phyloP scores from a whole-genome alignment of 495 filamentous ascomycete species.

The Lasiosphaeris hirsuta region DNA sequence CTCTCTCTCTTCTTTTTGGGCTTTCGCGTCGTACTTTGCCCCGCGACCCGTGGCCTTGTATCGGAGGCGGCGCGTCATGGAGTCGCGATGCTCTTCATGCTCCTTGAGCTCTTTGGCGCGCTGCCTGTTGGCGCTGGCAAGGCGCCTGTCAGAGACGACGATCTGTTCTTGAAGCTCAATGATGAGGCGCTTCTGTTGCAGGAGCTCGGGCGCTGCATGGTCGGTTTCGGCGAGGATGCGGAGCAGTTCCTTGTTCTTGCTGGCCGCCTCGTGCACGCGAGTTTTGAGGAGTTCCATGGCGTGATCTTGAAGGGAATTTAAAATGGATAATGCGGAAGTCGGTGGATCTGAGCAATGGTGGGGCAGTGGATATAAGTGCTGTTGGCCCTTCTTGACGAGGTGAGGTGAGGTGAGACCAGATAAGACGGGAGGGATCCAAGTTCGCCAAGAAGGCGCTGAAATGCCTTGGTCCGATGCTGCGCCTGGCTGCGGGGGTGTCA shows the following conservation, averaged over 20 bases:
- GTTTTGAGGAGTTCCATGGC: no score
- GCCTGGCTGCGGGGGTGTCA: no score
- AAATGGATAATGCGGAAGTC: no score
- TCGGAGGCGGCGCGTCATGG: constrained; percentile 40
- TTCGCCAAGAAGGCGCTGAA: no score
- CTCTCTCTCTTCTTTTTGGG: constrained; percentile 47
- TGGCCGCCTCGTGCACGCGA: no score
- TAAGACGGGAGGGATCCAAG: no score
- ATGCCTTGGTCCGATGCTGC: no score
- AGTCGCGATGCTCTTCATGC: constrained; percentile 48
- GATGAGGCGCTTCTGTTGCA: constrained; percentile 39
- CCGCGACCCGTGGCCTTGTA: constrained; percentile 43
- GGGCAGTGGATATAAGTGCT: no score
- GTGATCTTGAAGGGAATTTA: no score
- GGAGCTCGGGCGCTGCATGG: constrained; percentile 36
- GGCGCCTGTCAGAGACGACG: constrained; percentile 13
- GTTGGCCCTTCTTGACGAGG: no score
- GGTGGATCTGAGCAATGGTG: no score
- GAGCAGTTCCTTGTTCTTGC: constrained; percentile 20
- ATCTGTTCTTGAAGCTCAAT: constrained; percentile 36
- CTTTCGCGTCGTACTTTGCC: constrained; percentile 38
- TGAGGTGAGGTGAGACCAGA: no score
- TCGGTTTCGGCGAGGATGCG: constrained; percentile 39
- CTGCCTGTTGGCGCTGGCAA: constrained; percentile 23
- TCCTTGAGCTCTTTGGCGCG: constrained; percentile 43